Evolutionary conservation across 345 rosid species (phyloP).

Genomic region (Camelina neglecta): DNA sequence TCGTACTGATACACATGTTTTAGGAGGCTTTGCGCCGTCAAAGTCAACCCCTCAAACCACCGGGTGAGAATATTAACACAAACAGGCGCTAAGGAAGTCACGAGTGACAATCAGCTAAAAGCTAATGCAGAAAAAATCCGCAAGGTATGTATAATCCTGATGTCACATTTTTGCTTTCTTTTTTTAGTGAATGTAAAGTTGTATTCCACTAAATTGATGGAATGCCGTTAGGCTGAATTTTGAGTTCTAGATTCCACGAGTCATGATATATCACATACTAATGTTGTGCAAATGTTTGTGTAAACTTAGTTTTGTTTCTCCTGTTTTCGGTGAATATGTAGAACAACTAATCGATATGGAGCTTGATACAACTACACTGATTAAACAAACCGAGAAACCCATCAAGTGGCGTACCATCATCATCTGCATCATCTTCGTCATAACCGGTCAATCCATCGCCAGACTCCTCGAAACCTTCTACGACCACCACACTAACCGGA

Average conservation of each 20-base stretch:
- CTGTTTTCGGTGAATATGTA: neutral
- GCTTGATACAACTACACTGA: neutral
- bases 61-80: too few species aligned
- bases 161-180: too few species aligned
- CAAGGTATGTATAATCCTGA: neutral
- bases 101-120: neutral
- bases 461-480: slow-evolving; percentile 20
- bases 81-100: neutral
- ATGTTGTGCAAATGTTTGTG: neutral
- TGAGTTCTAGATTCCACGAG: too few species aligned
- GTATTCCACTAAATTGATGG: too few species aligned
- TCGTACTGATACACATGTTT: too few species aligned
- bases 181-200: too few species aligned
- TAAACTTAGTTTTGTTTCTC: neutral
- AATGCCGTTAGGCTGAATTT: too few species aligned
- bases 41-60: too few species aligned
- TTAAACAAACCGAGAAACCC: neutral
- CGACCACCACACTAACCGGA: neutral
- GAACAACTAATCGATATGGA: slow-evolving; percentile 3
- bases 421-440: neutral
- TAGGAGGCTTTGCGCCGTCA: too few species aligned
- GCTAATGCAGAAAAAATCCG: neutral
- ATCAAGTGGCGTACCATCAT: slow-evolving; percentile 10
- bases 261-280: neutral
- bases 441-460: slow-evolving; percentile 25